These are phyloP conservation scores for Suillus cothurnatus DNA, from an alignment of 768 basidiomycete species.

Conservation along the genomic window DNA sequence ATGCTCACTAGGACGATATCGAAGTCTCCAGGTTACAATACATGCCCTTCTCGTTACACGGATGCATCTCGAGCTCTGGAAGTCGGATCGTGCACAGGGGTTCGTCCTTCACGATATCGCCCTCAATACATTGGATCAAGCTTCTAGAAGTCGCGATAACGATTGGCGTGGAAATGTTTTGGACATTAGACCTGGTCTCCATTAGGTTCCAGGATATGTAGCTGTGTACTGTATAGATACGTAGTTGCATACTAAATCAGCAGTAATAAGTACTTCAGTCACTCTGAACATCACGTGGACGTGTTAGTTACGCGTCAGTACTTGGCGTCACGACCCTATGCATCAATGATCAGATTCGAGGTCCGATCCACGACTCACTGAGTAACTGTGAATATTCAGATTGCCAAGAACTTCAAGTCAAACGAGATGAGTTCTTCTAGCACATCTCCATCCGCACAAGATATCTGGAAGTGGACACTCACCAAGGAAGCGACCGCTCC, in stretches of 20 bases:
- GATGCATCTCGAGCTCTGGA: constrained; percentile 10
- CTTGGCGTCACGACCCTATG: not conserved
- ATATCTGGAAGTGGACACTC: constrained; percentile 54
- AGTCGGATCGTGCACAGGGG: not conserved
- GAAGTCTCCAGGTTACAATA: constrained; percentile 4
- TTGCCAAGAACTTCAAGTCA: not conserved
- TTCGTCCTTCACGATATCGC: not conserved
- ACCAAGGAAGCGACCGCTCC: constrained; percentile 54
- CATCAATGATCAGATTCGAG: not conserved
- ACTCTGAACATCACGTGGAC: not conserved
- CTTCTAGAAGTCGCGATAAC: not conserved
- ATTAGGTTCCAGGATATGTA: not conserved
- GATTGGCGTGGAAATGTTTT: not conserved
- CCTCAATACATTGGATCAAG: not conserved
- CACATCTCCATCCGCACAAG: constrained; percentile 13
- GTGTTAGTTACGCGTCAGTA: not conserved
- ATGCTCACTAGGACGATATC: not conserved
- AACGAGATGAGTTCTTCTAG: not conserved
- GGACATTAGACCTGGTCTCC: not conserved
- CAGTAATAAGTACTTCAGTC: not conserved
- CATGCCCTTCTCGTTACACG: constrained; percentile 8
- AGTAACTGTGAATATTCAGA: not conserved
- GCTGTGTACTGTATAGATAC: too few species aligned
- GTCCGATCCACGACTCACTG: not conserved
- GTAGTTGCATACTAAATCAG: not conserved